Evolutionary conservation across 2,329 filamentous ascomycete species (phyloP).

Genomic region (Mycogone perniciosa): DNA sequence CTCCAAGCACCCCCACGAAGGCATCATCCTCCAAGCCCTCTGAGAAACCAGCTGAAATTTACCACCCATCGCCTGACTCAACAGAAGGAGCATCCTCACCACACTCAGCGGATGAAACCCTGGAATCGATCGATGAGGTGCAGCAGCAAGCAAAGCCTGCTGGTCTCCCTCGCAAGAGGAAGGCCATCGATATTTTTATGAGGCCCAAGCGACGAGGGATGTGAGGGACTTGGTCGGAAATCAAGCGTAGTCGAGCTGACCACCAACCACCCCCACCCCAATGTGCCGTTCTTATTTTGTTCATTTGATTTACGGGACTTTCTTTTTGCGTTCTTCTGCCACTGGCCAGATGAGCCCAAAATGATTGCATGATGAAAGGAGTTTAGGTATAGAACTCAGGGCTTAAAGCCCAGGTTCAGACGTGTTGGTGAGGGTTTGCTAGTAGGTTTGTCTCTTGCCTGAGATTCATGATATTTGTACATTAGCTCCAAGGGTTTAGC

Average conservation of each 20-base stretch:
- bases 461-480: not conserved
- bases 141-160: not conserved
- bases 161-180: slow-evolving; percentile 33
- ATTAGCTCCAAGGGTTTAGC: not conserved
- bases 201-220: slow-evolving; percentile 35
- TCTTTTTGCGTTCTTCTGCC: slow-evolving; percentile 6
- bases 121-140: not conserved
- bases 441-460: not conserved
- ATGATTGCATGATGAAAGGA: slow-evolving; percentile 6
- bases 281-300: slow-evolving; percentile 3
- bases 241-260: too few relatives aligned
- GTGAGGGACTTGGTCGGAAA: not conserved
- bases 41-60: not conserved
- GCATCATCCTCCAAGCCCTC: not conserved
- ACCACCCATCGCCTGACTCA: not conserved
- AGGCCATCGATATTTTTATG: slow-evolving; percentile 46
- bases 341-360: not conserved
- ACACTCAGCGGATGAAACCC: not conserved
- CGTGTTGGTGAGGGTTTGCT: not conserved
- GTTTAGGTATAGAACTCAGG: slow-evolving; percentile 3
- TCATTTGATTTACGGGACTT: not conserved
- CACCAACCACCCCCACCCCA: not conserved
- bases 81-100: not conserved
- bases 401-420: not conserved
- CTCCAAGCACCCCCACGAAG: not conserved